Conservation (phyloP, 176 grass and related monocot species). For the Puya raimondii region DNA sequence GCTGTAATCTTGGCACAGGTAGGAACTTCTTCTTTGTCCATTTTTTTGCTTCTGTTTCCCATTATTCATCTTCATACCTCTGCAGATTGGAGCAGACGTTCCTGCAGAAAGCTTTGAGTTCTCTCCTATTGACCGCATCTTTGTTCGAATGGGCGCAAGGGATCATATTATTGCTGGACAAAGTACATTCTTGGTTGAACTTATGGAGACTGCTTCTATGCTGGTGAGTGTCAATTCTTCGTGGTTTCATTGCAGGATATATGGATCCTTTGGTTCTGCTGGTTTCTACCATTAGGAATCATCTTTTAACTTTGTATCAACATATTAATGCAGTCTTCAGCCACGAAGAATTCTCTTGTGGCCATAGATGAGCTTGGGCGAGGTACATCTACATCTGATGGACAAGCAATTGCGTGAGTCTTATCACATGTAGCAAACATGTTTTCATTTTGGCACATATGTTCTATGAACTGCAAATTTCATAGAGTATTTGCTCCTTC, state of each 20-base stretch:
- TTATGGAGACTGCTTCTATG: slow-evolving; percentile 77
- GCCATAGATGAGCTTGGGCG: slow-evolving; percentile 97
- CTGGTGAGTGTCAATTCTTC: slow-evolving; percentile 56
- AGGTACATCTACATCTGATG: slow-evolving; percentile 97
- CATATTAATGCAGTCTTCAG: slow-evolving; percentile 58
- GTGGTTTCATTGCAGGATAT: slow-evolving; percentile 9
- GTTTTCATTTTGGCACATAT: background rate
- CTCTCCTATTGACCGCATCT: slow-evolving; percentile 82
- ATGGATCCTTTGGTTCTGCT: slow-evolving; percentile 1
- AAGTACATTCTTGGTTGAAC: slow-evolving; percentile 93
- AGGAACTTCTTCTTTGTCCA: slow-evolving; percentile 14
- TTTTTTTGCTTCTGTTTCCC: slow-evolving; percentile 11
- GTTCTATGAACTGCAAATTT: slow-evolving; percentile 7
- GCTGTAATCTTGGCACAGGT: slow-evolving; percentile 85
- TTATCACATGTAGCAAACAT: background rate
- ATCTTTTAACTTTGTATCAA: slow-evolving; percentile 13
- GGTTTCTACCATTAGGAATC: background rate
- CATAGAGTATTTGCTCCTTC: slow-evolving; percentile 14
- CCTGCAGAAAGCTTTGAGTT: slow-evolving; percentile 79
- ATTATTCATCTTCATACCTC: slow-evolving; percentile 22
- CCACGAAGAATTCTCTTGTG: slow-evolving; percentile 82
- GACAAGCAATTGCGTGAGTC: slow-evolving; percentile 93
- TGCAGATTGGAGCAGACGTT: slow-evolving; percentile 89
- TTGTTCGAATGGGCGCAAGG: slow-evolving; percentile 96
- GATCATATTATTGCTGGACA: slow-evolving; percentile 91